Percentiles rank a stretch among this genome's conserved stretches.
Evolutionary conservation across 331 rosid genomes (phyloP).

Genomic region (Saraca asoca): DNA sequence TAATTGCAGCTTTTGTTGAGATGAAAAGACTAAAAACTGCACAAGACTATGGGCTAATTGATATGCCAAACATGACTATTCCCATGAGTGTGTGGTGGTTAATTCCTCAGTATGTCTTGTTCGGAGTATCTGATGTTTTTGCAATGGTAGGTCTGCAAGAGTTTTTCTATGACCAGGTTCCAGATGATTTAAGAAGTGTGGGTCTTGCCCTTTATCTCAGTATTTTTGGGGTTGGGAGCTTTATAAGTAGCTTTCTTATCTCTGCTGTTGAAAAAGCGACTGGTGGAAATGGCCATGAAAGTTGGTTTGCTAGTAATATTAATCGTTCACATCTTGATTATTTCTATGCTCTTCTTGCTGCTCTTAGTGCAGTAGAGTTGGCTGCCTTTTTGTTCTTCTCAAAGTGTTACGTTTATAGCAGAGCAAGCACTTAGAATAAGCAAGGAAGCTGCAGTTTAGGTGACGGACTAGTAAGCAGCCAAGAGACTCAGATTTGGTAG

Average conservation of each 20-base stretch:
- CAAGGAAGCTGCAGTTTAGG: neutral
- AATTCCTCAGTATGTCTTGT: too few relatives aligned
- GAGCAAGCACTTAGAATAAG: neutral
- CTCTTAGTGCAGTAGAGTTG: slow-evolving; percentile 16
- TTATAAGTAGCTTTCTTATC: slow-evolving; percentile 38
- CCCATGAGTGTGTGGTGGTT: too few relatives aligned
- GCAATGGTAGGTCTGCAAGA: too few relatives aligned
- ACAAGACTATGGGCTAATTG: too few relatives aligned
- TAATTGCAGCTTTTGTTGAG: too few relatives aligned
- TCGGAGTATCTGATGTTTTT: too few relatives aligned
- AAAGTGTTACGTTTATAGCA: slow-evolving; percentile 33
- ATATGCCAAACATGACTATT: too few relatives aligned
- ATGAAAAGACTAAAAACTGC: too few relatives aligned
- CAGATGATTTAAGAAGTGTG: too few relatives aligned
- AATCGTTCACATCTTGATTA: slow-evolving; percentile 47
- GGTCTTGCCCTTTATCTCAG: too few relatives aligned
- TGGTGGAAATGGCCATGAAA: slow-evolving; percentile 13
- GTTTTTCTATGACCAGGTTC: too few relatives aligned
- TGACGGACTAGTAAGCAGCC: neutral
- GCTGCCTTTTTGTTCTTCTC: slow-evolving; percentile 34
- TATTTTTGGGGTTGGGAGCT: too few relatives aligned
- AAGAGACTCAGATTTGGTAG: neutral
- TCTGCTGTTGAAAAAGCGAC: slow-evolving; percentile 22
- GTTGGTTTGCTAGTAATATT: slow-evolving; percentile 43
- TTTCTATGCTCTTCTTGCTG: slow-evolving; percentile 44